Conservation (phyloP, 148 eudicot genomes). For the Chenopodium quinoa region DNA sequence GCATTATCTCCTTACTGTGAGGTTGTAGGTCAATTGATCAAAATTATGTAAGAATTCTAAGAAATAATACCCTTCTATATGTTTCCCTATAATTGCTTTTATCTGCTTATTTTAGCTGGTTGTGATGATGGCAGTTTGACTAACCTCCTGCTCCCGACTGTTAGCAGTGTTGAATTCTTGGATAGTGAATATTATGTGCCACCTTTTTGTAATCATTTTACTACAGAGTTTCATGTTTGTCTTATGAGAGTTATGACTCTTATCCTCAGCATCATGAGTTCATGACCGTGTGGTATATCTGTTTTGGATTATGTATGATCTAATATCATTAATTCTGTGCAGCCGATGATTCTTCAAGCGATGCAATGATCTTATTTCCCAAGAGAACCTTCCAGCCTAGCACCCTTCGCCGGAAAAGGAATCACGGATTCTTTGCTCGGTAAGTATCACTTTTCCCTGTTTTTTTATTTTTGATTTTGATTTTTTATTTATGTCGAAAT, state of each 20-base stretch:
- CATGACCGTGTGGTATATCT: background rate
- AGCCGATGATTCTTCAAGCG: constrained; percentile 61
- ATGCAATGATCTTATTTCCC: constrained; percentile 66
- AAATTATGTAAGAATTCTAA: background rate
- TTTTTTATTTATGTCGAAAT: background rate
- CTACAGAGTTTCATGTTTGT: background rate
- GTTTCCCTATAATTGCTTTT: background rate
- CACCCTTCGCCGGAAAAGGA: constrained; percentile 82
- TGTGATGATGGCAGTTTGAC: background rate
- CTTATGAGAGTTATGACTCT: too few relatives aligned
- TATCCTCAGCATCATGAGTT: background rate
- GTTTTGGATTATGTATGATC: background rate
- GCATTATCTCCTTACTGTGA: background rate
- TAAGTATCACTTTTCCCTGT: constrained; percentile 23
- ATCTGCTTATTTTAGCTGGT: background rate
- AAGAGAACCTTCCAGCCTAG: constrained; percentile 95
- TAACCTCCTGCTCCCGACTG: background rate
- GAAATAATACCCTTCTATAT: background rate
- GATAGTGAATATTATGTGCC: background rate
- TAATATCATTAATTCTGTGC: constrained; percentile 2
- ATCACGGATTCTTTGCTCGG: constrained; percentile 90
- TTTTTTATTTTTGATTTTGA: background rate
- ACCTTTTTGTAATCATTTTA: background rate
- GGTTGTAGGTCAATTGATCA: background rate
- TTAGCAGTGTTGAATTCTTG: background rate